Evolutionary conservation across 768 basidiomycete genomes (phyloP).

Genomic region (Cyathus striatus): DNA sequence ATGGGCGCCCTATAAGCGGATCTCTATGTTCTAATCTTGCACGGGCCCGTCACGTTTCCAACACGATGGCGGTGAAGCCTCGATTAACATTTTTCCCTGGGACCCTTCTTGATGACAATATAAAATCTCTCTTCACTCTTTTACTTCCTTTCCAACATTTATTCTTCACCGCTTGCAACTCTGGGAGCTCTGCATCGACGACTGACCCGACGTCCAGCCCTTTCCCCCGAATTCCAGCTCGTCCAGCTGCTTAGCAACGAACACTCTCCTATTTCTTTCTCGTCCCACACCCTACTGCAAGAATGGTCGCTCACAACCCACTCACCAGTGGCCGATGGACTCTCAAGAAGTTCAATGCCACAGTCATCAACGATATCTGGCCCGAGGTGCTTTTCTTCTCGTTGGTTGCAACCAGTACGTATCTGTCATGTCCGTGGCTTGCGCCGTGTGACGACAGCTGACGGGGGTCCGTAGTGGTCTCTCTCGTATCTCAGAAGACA

Average conservation of each 20-base stretch:
- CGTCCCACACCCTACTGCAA: neutral
- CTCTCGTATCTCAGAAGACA: conserved; percentile 46
- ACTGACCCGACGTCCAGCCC: neutral
- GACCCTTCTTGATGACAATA: neutral
- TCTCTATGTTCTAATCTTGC: neutral
- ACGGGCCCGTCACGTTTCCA: conserved; percentile 11
- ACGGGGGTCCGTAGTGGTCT: conserved; percentile 61
- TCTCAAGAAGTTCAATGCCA: conserved; percentile 47
- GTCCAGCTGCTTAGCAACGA: neutral
- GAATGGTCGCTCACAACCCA: conserved; percentile 40
- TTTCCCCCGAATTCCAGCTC: conserved; percentile 1
- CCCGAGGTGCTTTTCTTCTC: conserved; percentile 60
- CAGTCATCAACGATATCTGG: conserved; percentile 65
- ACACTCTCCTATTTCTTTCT: neutral
- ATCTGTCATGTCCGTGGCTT: too few relatives aligned
- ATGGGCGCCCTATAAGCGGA: too few relatives aligned
- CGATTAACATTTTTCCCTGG: neutral
- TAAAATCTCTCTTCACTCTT: neutral
- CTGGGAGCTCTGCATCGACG: neutral
- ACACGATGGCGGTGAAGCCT: conserved; percentile 4
- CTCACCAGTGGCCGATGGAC: conserved; percentile 44
- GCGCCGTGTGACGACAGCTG: too few relatives aligned
- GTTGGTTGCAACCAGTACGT: conserved; percentile 48
- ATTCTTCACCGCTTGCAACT: neutral
- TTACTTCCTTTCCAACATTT: neutral